These are phyloP conservation scores for Vitis hybrid DNA, from an alignment of 177 flowering plant species.

Conservation along the genomic window DNA sequence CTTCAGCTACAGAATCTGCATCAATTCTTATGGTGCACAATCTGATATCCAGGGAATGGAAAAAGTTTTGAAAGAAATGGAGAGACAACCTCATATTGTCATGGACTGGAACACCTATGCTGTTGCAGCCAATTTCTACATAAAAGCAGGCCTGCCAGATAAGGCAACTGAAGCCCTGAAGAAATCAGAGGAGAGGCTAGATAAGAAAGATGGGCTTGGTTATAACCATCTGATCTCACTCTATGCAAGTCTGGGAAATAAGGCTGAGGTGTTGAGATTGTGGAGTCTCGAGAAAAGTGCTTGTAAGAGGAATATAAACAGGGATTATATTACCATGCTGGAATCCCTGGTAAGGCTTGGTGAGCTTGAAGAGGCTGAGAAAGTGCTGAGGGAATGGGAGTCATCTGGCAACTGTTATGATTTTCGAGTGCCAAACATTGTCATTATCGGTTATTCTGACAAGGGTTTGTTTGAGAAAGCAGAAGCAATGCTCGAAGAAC, in stretches of 20 bases:
- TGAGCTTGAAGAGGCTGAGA: conserved; percentile 69
- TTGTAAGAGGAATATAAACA: conserved; percentile 51
- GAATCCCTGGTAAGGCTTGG: conserved; percentile 62
- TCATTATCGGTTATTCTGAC: conserved; percentile 46
- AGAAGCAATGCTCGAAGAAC: conserved; percentile 46
- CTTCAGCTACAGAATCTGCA: conserved; percentile 75
- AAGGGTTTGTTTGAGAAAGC: conserved; percentile 62
- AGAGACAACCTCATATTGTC: conserved; percentile 37
- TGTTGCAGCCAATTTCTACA: conserved; percentile 57
- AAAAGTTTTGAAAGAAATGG: conserved; percentile 63
- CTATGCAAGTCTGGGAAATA: conserved; percentile 58
- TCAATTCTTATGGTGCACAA: conserved; percentile 62
- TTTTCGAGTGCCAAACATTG: conserved; percentile 49
- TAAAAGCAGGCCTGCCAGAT: conserved; percentile 48
- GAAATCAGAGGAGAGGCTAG: conserved; percentile 60
- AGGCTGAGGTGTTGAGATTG: conserved; percentile 54
- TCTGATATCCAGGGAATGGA: conserved; percentile 70
- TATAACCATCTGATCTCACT: conserved; percentile 69
- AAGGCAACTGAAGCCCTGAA: conserved; percentile 56
- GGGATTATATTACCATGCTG: conserved; percentile 56
- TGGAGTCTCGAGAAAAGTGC: conserved; percentile 53
- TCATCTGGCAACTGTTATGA: conserved; percentile 58
- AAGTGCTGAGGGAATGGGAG: conserved; percentile 66
- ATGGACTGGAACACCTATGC: conserved; percentile 82
- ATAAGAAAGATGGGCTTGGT: conserved; percentile 42